phyloP scores from a whole-genome alignment of 75 land plant species.

The Cunninghamia lanceolata region DNA sequence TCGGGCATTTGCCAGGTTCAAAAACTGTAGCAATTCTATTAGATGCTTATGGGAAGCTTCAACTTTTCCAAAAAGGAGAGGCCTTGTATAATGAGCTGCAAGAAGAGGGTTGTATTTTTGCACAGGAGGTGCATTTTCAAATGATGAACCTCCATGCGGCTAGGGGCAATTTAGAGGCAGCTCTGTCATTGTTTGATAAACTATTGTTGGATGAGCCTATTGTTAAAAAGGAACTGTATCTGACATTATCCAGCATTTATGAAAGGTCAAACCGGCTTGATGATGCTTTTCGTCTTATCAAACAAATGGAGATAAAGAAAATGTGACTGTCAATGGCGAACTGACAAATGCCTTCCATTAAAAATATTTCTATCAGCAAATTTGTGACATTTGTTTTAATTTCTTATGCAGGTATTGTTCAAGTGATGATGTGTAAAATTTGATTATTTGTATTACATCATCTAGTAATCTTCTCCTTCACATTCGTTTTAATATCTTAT shows the following conservation, averaged over 20 bases:
- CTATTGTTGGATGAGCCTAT: constrained; percentile 56
- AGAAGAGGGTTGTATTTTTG: constrained; percentile 65
- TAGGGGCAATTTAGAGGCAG: constrained; percentile 43
- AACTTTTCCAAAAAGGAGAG: constrained; percentile 57
- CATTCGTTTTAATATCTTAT: neutral
- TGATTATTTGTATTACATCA: neutral
- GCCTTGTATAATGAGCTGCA: constrained; percentile 66
- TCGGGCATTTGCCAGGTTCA: constrained; percentile 72
- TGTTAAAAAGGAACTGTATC: constrained; percentile 61
- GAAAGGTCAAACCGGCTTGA: constrained; percentile 67
- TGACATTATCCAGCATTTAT: constrained; percentile 60
- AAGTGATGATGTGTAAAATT: neutral
- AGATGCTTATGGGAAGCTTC: constrained; percentile 72
- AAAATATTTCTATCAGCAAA: neutral
- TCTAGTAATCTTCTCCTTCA: neutral
- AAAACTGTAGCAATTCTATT: constrained; percentile 54
- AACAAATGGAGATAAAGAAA: constrained; percentile 11
- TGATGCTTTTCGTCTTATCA: constrained; percentile 53
- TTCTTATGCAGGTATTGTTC: neutral
- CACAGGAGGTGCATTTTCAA: constrained; percentile 76
- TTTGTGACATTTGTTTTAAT: neutral
- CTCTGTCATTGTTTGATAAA: constrained; percentile 56
- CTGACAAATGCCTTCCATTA: neutral
- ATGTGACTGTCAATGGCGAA: neutral
- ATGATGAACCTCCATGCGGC: constrained; percentile 82